phyloP scores from a whole-genome alignment of 805 yeast species.

The Kodamaea neixiangensis region DNA sequence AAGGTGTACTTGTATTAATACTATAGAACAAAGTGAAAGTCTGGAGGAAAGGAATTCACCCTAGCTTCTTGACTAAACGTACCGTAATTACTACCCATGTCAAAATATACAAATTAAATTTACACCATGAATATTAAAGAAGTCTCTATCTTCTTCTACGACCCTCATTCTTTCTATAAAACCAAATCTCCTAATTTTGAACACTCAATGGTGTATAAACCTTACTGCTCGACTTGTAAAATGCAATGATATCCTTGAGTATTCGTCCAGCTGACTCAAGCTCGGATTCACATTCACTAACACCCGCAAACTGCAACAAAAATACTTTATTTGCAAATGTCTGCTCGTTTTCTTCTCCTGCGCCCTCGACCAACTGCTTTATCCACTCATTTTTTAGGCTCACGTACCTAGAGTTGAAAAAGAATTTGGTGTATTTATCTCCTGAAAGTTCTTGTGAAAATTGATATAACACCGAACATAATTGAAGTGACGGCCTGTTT shows the following conservation, averaged over 20 bases:
- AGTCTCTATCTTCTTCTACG: too few species aligned
- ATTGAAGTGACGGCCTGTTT: conserved; percentile 21
- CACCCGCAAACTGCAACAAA: conserved; percentile 20
- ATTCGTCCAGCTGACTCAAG: neutral
- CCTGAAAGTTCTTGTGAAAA: conserved; percentile 14
- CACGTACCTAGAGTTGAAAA: conserved; percentile 20
- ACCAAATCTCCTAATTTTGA: neutral
- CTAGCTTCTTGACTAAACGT: too few species aligned
- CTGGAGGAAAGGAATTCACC: too few species aligned
- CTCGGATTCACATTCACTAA: neutral
- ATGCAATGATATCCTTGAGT: conserved; percentile 8
- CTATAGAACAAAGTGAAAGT: neutral
- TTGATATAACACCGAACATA: conserved; percentile 22
- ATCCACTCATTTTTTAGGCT: conserved; percentile 36
- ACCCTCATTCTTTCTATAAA: too few species aligned
- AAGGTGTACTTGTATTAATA: conserved; percentile 53
- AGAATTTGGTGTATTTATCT: conserved; percentile 22
- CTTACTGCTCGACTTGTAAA: conserved; percentile 28
- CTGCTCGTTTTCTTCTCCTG: conserved; percentile 6
- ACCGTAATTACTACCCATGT: neutral
- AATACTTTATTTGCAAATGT: conserved; percentile 26
- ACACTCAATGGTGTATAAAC: conserved; percentile 21
- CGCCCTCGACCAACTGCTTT: conserved; percentile 7
- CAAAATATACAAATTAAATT: neutral
- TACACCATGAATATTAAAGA: too few species aligned